Evolutionary conservation across 2,329 filamentous ascomycete genomes (phyloP).

Genomic region (Teratosphaeria gauchensis): DNA sequence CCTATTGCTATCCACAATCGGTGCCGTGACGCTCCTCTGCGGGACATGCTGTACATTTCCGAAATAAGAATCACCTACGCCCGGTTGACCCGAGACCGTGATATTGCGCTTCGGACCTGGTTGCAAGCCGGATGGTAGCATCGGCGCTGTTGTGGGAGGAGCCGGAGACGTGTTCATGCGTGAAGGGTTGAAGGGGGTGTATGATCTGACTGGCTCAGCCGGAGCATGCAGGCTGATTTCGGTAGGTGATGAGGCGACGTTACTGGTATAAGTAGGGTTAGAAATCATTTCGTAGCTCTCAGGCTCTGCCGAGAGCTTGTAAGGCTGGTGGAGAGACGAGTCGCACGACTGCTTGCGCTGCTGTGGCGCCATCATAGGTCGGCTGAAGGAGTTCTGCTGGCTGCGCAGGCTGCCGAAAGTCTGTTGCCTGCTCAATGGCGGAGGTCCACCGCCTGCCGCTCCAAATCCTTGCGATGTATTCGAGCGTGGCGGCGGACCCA

Average conservation of each 20-base stretch:
- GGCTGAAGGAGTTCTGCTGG: conserved; percentile 16
- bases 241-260: background rate
- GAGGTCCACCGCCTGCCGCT: background rate
- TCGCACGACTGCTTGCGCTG: background rate
- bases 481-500: conserved; percentile 6
- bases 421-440: background rate
- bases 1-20: conserved; percentile 5
- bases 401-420: conserved; percentile 15
- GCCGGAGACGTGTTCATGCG: background rate
- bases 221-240: background rate
- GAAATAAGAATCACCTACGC: conserved; percentile 10
- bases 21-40: conserved; percentile 15
- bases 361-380: conserved; percentile 4
- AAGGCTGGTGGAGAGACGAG: background rate
- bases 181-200: conserved; percentile 25
- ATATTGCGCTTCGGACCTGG: conserved; percentile 11
- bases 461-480: conserved; percentile 20
- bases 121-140: conserved; percentile 1
- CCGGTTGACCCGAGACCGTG: conserved; percentile 9
- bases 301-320: conserved; percentile 1
- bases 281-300: conserved; percentile 26
- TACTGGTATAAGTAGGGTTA: conserved; percentile 7
- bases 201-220: conserved; percentile 5
- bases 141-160: background rate
- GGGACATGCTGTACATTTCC: conserved; percentile 6